Evolutionary conservation across 2,329 filamentous ascomycete species (phyloP), one percentile per base, ranked within the genome.

Genomic region (Exophiala viscosa): DNA sequence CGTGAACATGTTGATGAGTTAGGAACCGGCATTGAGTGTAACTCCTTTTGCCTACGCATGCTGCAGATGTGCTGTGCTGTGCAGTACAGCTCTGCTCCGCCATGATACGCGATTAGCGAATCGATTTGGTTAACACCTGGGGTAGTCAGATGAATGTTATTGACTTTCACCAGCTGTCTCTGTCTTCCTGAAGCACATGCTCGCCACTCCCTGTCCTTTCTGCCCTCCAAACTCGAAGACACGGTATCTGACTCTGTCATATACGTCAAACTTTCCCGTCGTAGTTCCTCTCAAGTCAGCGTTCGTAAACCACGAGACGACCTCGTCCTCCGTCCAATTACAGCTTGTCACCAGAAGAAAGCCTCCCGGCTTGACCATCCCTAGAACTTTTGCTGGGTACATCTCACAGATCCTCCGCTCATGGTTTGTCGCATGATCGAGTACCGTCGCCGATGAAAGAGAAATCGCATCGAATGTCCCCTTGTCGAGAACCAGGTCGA

Each of bases 401-500:
- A 79, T 78, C 68, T 95, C 88, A 66, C 84, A 87, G 10, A 87
- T 76, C 48, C 86, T 79, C 34, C 48, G 33, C n/a, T 63, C 65
- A 32, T 31, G 23, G 9, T 46, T 38, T n/a, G 55, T 50, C 0
- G 80, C 42, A 7, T 45, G 38, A n/a, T 52, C 41, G 14, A 28
- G 34, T 13, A 57, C 57, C 7, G 58, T 64, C 54, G 72, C 69
- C 8, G 64, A 69, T 11, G 69, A 72, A n/a, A 97, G 75, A 45
- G 85, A 90, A 32, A 99, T 87, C 9, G 93, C 93, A 74, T 99
- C 93, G 68, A 97, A 99, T 0, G 93, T 99, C 40, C 93, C 93
- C 73, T 99, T 99, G 72, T 99, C 93, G n/a, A 96, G 80, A 0
- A 96, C 86, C 0, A 96, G 83, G 70, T 97, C 90, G 74, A 91